These are phyloP conservation scores for Populus tomentosa DNA, from an alignment of 441 rosid genomes.

Conservation along the genomic window DNA sequence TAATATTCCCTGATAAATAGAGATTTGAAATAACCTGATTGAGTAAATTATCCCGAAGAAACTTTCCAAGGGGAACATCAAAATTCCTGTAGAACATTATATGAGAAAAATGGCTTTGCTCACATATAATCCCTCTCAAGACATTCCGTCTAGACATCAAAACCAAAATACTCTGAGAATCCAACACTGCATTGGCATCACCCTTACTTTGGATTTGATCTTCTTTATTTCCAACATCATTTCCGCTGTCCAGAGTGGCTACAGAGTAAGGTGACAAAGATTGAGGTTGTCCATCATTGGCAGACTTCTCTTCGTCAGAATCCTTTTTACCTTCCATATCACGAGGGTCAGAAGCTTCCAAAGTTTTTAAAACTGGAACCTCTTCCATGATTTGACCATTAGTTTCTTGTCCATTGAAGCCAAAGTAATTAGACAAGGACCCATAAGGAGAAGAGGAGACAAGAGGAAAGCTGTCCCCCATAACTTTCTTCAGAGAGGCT, in stretches of 20 bases:
- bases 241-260: constrained; percentile 23
- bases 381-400: constrained; percentile 31
- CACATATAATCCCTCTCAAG: constrained; percentile 60
- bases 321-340: constrained; percentile 33
- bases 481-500: constrained; percentile 62
- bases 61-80: constrained; percentile 85
- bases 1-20: constrained; percentile 10
- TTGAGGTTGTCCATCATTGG: constrained; percentile 31
- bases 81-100: constrained; percentile 84
- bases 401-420: constrained; percentile 36
- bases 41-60: constrained; percentile 76
- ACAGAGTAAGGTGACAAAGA: constrained; percentile 30
- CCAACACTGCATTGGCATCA: constrained; percentile 43
- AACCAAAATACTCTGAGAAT: constrained; percentile 88
- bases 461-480: constrained; percentile 43
- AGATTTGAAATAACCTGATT: constrained; percentile 63
- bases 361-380: constrained; percentile 35
- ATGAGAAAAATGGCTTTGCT: constrained; percentile 93
- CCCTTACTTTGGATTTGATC: constrained; percentile 36
- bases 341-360: constrained; percentile 27
- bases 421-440: constrained; percentile 61
- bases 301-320: constrained; percentile 35
- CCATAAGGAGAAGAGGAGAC: constrained; percentile 37
- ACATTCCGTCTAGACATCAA: constrained; percentile 78
- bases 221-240: constrained; percentile 32